Evolutionary conservation across 768 basidiomycete genomes (phyloP).

Genomic region (Suillus subluteus): DNA sequence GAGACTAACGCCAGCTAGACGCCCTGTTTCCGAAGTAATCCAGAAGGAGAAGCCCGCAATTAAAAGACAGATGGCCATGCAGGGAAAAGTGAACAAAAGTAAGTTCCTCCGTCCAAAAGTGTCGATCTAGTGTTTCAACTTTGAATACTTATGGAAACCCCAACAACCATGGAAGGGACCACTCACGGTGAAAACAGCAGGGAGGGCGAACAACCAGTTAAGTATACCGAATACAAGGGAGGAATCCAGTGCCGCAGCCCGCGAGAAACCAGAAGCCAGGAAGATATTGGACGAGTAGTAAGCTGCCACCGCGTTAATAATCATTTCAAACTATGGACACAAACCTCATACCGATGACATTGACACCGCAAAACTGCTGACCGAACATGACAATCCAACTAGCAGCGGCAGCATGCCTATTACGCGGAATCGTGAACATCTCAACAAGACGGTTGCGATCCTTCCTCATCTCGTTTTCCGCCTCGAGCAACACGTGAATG

Average conservation of each 20-base stretch:
- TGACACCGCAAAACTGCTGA: constrained; percentile 86
- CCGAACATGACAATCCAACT: constrained; percentile 75
- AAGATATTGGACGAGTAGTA: constrained; percentile 87
- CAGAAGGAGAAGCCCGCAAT: constrained; percentile 76
- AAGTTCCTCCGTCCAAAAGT: constrained; percentile 81
- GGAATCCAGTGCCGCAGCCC: constrained; percentile 59
- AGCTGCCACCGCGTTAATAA: constrained; percentile 39
- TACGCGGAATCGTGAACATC: constrained; percentile 77
- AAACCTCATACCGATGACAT: constrained; percentile 50
- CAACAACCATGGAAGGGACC: constrained; percentile 18
- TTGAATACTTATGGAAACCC: constrained; percentile 13
- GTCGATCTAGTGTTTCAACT: constrained; percentile 52
- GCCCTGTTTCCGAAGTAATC: constrained; percentile 40
- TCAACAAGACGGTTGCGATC: constrained; percentile 63
- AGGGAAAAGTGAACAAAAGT: constrained; percentile 77
- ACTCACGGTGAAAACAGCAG: constrained; percentile 60
- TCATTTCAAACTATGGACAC: not conserved
- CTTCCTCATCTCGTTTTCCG: constrained; percentile 60
- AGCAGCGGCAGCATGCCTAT: constrained; percentile 64
- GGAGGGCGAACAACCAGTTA: constrained; percentile 68
- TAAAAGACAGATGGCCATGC: constrained; percentile 76
- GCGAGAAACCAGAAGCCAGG: constrained; percentile 54
- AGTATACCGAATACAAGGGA: constrained; percentile 70
- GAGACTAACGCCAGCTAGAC: constrained; percentile 52
- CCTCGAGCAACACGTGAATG: constrained; percentile 69